phyloP scores from a whole-genome alignment of 2,329 filamentous ascomycete species.

The Shiraia bambusicola region DNA sequence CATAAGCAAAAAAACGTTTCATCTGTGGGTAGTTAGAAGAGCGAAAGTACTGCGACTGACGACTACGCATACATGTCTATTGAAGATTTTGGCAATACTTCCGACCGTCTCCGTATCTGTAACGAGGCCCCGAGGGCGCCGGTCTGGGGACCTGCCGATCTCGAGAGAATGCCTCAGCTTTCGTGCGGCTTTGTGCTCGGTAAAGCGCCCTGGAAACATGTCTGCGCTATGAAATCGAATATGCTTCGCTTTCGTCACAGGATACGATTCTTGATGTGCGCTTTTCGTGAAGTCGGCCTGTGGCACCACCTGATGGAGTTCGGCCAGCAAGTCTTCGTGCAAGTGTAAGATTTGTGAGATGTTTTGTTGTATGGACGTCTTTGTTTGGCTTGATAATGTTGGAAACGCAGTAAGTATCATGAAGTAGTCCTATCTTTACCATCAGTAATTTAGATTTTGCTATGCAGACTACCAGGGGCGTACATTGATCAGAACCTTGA shows the following conservation, averaged over 20 bases:
- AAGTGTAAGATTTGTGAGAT: constrained; percentile 77
- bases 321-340: constrained; percentile 77
- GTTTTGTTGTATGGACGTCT: constrained; percentile 75
- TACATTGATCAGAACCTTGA: constrained; percentile 85
- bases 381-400: constrained; percentile 62
- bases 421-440: constrained; percentile 51
- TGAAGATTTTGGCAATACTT: constrained; percentile 57
- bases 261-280: constrained; percentile 34
- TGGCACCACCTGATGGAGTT: constrained; percentile 71
- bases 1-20: constrained; percentile 79
- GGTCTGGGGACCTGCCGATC: constrained; percentile 45
- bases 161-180: constrained; percentile 50
- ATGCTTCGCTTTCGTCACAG: constrained; percentile 44
- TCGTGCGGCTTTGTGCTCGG: constrained; percentile 37
- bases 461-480: too few relatives aligned
- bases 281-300: constrained; percentile 56
- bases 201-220: constrained; percentile 42
- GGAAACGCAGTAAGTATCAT: constrained; percentile 69
- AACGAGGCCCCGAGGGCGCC: constrained; percentile 40
- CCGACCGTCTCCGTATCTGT: constrained; percentile 57
- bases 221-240: constrained; percentile 54
- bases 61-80: constrained; percentile 48
- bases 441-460: too few relatives aligned
- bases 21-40: constrained; percentile 57
- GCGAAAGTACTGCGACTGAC: constrained; percentile 21